Evolutionary conservation across 352 stramenopile species (phyloP).

Genomic region (Phytophthora citrophthora): DNA sequence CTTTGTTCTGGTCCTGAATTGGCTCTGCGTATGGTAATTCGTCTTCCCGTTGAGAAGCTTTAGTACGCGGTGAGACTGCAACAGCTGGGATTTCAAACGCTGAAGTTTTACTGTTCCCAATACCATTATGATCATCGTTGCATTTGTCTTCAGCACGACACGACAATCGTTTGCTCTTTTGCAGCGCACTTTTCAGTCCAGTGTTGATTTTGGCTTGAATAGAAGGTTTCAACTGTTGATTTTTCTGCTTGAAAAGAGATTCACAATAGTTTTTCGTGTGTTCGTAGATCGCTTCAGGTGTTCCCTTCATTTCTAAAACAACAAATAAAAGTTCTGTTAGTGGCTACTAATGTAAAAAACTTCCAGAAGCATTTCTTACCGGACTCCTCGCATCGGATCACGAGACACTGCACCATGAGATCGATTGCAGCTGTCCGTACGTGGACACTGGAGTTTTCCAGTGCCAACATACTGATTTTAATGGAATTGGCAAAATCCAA

Average conservation of each 20-base stretch:
- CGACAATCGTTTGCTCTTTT: conserved; percentile 69
- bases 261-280: conserved; percentile 81
- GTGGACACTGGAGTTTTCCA: conserved; percentile 82
- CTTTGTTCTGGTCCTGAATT: conserved; percentile 66
- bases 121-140: conserved; percentile 1
- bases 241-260: conserved; percentile 77
- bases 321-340: background rate
- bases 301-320: conserved; percentile 59
- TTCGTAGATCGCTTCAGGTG: conserved; percentile 66
- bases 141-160: conserved; percentile 16
- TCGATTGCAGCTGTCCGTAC: conserved; percentile 76
- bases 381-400: conserved; percentile 79
- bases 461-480: conserved; percentile 62
- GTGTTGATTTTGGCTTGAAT: conserved; percentile 88
- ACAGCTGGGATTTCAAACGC: conserved; percentile 33
- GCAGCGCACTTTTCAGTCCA: conserved; percentile 67
- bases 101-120: background rate
- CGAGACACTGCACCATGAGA: conserved; percentile 70
- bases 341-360: background rate
- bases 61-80: conserved; percentile 45
- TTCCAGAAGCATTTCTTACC: conserved; percentile 38
- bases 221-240: conserved; percentile 69
- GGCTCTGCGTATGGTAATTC: conserved; percentile 84
- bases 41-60: conserved; percentile 69
- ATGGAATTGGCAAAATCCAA: conserved; percentile 66